Conservation (phyloP, 768 basidiomycete genomes). For the Termitomyces eurrhizus region DNA sequence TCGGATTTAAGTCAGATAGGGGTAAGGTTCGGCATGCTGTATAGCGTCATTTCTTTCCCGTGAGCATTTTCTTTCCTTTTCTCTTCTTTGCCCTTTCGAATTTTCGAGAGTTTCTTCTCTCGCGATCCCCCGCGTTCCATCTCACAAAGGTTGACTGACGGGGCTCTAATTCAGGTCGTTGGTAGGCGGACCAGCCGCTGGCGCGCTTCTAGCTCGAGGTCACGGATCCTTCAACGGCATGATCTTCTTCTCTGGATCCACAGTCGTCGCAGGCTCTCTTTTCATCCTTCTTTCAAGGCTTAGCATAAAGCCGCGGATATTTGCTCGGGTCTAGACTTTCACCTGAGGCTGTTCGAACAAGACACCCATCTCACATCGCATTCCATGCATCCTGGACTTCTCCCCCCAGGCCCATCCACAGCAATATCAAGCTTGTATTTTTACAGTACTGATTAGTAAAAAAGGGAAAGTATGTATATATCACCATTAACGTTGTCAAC, state of each 20-base stretch:
- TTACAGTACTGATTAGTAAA: neutral
- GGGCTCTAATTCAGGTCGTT: constrained; percentile 48
- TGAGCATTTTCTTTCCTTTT: constrained; percentile 29
- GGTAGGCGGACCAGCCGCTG: constrained; percentile 61
- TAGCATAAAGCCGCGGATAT: constrained; percentile 36
- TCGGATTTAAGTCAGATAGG: constrained; percentile 58
- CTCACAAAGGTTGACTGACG: neutral
- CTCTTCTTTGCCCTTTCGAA: neutral
- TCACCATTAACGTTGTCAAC: neutral
- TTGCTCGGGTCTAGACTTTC: constrained; percentile 34
- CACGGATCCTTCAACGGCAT: constrained; percentile 46
- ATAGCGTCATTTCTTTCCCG: constrained; percentile 65
- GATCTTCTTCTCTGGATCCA: constrained; percentile 57
- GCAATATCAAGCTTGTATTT: constrained; percentile 1
- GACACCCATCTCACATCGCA: neutral
- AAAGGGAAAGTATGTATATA: neutral
- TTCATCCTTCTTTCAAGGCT: constrained; percentile 50
- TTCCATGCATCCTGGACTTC: neutral
- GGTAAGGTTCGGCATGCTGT: constrained; percentile 58
- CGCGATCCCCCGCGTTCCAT: neutral
- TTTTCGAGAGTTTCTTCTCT: neutral
- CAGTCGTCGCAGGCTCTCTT: constrained; percentile 55
- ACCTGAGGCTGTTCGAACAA: neutral
- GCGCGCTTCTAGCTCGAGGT: constrained; percentile 44
- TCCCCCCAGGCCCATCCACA: neutral